Conservation (phyloP, 1,284 basidiomycete species). For the Phaffia rhodozyma region DNA sequence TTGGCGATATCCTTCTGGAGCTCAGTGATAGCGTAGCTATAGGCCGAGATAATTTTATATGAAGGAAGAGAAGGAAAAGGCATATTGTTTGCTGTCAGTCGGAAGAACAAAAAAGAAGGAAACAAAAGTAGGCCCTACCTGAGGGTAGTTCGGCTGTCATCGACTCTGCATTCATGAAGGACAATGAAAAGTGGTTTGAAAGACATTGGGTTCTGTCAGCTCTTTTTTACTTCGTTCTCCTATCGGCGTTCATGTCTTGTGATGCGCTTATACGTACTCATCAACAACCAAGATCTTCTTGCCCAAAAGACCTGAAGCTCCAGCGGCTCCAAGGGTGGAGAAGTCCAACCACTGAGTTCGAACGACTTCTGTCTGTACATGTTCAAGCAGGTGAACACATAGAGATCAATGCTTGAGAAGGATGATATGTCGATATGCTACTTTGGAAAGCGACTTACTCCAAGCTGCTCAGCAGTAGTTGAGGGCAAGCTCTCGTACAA, state of each 20-base stretch:
- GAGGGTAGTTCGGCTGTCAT: not conserved
- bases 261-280: not conserved
- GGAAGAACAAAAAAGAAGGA: not conserved
- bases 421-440: not conserved
- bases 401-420: not conserved
- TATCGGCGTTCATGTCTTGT: no score
- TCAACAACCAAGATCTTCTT: constrained; percentile 19
- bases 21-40: constrained; percentile 15
- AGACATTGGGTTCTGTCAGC: no score
- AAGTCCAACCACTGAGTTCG: constrained; percentile 20
- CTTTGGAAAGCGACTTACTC: not conserved
- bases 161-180: not conserved
- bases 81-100: not conserved
- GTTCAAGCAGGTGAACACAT: not conserved
- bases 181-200: not conserved
- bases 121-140: not conserved
- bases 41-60: not conserved
- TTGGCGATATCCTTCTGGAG: constrained; percentile 13
- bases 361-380: constrained; percentile 9
- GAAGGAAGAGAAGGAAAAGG: not conserved
- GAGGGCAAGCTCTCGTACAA: constrained; percentile 16
- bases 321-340: constrained; percentile 8
- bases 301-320: constrained; percentile 14
- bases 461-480: constrained; percentile 14
- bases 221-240: no score